phyloP scores from a whole-genome alignment of 2,329 filamentous ascomycete genomes.

The Diplodia mutila region DNA sequence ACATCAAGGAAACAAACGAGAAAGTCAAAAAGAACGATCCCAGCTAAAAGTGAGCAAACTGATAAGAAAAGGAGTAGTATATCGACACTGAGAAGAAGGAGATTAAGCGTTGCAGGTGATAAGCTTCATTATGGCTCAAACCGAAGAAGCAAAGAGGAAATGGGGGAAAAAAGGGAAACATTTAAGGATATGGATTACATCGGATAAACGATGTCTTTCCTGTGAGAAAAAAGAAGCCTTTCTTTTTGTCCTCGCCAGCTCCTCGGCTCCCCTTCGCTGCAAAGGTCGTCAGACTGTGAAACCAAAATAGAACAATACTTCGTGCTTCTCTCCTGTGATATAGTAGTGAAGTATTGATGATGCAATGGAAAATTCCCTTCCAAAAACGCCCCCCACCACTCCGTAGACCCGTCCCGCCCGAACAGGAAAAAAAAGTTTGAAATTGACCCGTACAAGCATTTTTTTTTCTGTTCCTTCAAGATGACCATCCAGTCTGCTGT shows the following conservation, averaged over 20 bases:
- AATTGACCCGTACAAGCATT: neutral
- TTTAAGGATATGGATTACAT: neutral
- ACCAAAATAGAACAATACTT: neutral
- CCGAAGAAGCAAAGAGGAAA: neutral
- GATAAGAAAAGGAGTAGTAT: neutral
- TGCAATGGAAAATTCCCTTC: neutral
- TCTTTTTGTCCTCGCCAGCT: slow-evolving; percentile 6
- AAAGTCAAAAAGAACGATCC: neutral
- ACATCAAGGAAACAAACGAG: neutral
- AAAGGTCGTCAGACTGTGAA: neutral
- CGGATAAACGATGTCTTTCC: neutral
- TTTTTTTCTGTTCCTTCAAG: slow-evolving; percentile 1
- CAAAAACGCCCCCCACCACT: slow-evolving; percentile 24
- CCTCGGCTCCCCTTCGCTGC: neutral
- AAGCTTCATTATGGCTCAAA: neutral
- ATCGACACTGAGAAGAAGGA: neutral
- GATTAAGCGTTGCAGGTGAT: neutral
- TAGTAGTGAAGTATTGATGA: slow-evolving; percentile 1
- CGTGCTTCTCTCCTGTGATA: neutral
- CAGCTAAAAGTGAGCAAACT: neutral
- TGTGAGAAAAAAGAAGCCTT: neutral
- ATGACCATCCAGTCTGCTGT: slow-evolving; percentile 23
- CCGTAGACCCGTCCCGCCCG: slow-evolving; percentile 12
- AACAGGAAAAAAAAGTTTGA: neutral
- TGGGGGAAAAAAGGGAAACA: neutral